These are phyloP conservation scores for Pseudonectria foliicola DNA, from an alignment of 2,329 filamentous ascomycete genomes.

Conservation along the genomic window DNA sequence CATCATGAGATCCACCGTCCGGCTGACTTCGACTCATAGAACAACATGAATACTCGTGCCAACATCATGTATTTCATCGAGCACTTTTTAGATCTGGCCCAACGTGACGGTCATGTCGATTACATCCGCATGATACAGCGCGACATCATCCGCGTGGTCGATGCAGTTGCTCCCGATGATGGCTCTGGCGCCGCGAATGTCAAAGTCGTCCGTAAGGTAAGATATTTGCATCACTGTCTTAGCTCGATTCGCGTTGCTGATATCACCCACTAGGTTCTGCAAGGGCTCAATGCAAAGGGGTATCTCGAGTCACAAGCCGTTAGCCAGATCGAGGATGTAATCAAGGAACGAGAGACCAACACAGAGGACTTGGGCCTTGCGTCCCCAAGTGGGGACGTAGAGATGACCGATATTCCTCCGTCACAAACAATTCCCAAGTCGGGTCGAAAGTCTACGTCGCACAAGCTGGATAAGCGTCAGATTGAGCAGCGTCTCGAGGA, in stretches of 20 bases:
- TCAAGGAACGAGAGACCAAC: conserved; percentile 69
- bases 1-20: neutral
- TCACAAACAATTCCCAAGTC: conserved; percentile 34
- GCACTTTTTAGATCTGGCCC: conserved; percentile 80
- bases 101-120: conserved; percentile 65
- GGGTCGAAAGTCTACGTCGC: conserved; percentile 25
- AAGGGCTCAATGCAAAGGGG: conserved; percentile 60
- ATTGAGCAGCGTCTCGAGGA: conserved; percentile 96
- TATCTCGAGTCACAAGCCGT: conserved; percentile 72
- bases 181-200: conserved; percentile 88
- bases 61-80: conserved; percentile 99
- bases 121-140: conserved; percentile 94
- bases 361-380: conserved; percentile 47
- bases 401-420: conserved; percentile 34
- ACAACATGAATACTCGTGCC: conserved; percentile 91
- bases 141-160: conserved; percentile 85
- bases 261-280: conserved; percentile 48
- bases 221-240: conserved; percentile 14
- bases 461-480: conserved; percentile 69
- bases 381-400: conserved; percentile 40
- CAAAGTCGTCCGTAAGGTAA: conserved; percentile 78
- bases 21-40: conserved; percentile 40
- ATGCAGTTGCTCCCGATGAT: conserved; percentile 82
- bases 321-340: conserved; percentile 70
- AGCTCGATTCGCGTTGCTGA: conserved; percentile 5